These are phyloP conservation scores for Isabelozyma rhagii DNA, from an alignment of 805 yeast species.

Conservation along the genomic window DNA sequence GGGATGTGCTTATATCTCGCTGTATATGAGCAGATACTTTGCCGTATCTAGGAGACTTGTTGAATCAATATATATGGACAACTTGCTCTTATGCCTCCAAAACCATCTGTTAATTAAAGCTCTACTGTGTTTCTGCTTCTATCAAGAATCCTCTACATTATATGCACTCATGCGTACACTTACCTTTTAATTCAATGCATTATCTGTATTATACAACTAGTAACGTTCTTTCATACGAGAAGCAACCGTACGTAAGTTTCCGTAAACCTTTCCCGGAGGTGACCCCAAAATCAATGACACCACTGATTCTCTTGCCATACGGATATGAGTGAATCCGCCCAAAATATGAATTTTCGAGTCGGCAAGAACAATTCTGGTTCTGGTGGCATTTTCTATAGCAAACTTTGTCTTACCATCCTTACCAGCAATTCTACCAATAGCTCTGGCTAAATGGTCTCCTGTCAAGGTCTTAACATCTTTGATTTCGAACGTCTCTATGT, in stretches of 20 bases:
- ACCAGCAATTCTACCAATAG: conserved; percentile 99
- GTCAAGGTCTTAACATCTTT: conserved; percentile 94
- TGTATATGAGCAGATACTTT: too few relatives aligned
- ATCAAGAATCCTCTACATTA: not conserved
- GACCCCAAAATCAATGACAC: conserved; percentile 93
- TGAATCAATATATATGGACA: too few relatives aligned
- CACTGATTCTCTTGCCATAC: conserved; percentile 98
- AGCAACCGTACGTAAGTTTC: conserved; percentile 94
- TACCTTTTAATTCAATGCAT: not conserved
- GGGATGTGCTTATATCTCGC: too few relatives aligned
- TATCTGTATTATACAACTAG: conserved; percentile 23
- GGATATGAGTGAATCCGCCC: conserved; percentile 95
- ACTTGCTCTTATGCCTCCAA: too few relatives aligned
- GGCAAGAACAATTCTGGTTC: conserved; percentile 96
- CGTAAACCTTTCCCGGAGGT: conserved; percentile 98
- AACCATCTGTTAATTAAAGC: too few relatives aligned
- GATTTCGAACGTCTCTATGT: conserved; percentile 94
- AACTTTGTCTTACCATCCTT: conserved; percentile 98
- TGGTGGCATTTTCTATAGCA: conserved; percentile 96
- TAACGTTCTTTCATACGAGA: conserved; percentile 96
- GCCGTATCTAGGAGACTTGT: too few relatives aligned
- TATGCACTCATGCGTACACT: not conserved
- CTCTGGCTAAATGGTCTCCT: conserved; percentile 97
- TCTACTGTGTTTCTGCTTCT: too few relatives aligned
- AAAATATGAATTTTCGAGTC: conserved; percentile 94